Evolutionary conservation across 352 stramenopile genomes (phyloP).

Genomic region (Aphanomyces stellatus): DNA sequence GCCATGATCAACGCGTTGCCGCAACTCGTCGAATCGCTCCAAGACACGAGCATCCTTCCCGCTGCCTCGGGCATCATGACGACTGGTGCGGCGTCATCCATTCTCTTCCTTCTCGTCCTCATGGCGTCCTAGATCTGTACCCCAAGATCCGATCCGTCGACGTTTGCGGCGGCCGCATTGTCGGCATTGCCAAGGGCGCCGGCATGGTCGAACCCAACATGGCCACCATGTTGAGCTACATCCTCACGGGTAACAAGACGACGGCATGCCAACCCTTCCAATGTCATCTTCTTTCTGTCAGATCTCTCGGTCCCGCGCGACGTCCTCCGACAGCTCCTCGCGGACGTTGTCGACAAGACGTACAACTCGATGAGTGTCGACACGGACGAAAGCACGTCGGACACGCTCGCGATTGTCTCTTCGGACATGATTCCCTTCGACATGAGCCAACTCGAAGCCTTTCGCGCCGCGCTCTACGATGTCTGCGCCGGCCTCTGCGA

Average conservation of each 20-base stretch:
- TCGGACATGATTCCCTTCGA: slow-evolving; percentile 89
- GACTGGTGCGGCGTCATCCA: slow-evolving; percentile 47
- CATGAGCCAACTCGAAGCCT: slow-evolving; percentile 65
- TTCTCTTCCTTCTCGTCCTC: not conserved
- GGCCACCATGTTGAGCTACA: slow-evolving; percentile 89
- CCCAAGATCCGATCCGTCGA: slow-evolving; percentile 84
- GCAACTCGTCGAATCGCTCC: slow-evolving; percentile 76
- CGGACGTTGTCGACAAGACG: slow-evolving; percentile 72
- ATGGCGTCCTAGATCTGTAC: slow-evolving; percentile 54
- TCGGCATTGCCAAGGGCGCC: slow-evolving; percentile 97
- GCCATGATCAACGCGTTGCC: slow-evolving; percentile 76
- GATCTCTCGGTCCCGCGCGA: slow-evolving; percentile 76
- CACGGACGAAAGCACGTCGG: slow-evolving; percentile 96
- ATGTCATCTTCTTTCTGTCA: slow-evolving; percentile 5
- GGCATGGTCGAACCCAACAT: slow-evolving; percentile 99
- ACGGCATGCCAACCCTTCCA: not conserved
- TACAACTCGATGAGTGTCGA: slow-evolving; percentile 96
- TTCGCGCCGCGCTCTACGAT: slow-evolving; percentile 86
- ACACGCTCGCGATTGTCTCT: slow-evolving; percentile 94
- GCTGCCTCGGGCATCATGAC: slow-evolving; percentile 97
- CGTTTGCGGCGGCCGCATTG: slow-evolving; percentile 83
- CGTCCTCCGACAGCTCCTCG: slow-evolving; percentile 65
- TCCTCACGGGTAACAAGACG: slow-evolving; percentile 63
- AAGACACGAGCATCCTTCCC: slow-evolving; percentile 89
- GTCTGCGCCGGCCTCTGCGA: slow-evolving; percentile 92